These are phyloP conservation scores for Nothomitra cinnamomea DNA, from an alignment of 2,329 filamentous ascomycete species.

Conservation along the genomic window DNA sequence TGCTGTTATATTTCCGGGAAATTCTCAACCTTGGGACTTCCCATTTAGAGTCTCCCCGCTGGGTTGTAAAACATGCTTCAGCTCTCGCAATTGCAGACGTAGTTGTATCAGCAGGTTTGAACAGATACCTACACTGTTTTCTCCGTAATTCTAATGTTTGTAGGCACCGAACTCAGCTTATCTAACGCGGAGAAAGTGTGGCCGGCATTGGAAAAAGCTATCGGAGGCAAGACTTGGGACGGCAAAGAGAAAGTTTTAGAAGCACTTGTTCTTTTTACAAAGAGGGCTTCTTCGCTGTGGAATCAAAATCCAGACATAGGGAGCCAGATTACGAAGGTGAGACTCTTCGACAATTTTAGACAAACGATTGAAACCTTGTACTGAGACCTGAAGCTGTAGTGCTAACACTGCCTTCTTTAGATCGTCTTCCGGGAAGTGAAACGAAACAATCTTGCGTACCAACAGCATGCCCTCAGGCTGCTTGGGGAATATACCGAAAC, in stretches of 20 bases:
- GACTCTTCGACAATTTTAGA: conserved; percentile 11
- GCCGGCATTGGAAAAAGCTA: conserved; percentile 65
- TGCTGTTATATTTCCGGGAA: conserved; percentile 70
- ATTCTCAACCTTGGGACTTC: conserved; percentile 52
- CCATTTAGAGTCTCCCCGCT: conserved; percentile 64
- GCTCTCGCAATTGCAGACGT: conserved; percentile 66
- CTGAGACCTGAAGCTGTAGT: background rate
- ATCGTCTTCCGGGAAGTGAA: conserved; percentile 76
- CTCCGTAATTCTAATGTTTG: background rate
- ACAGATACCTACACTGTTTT: conserved; percentile 26
- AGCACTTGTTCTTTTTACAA: conserved; percentile 62
- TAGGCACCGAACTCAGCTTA: conserved; percentile 38
- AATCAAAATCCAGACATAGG: conserved; percentile 39
- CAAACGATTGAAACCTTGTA: background rate
- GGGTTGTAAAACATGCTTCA: conserved; percentile 79
- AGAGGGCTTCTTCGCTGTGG: conserved; percentile 42
- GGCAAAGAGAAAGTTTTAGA: conserved; percentile 76
- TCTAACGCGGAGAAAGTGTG: conserved; percentile 50
- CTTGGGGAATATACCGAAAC: conserved; percentile 57
- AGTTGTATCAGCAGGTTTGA: conserved; percentile 38
- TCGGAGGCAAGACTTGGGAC: conserved; percentile 80
- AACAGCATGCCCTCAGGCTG: conserved; percentile 53
- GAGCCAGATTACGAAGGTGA: conserved; percentile 48
- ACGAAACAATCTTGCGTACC: conserved; percentile 73
- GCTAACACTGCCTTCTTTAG: conserved; percentile 22